Evolutionary conservation across 306 rosid species (phyloP).

Genomic region (Prunus kanzakura): DNA sequence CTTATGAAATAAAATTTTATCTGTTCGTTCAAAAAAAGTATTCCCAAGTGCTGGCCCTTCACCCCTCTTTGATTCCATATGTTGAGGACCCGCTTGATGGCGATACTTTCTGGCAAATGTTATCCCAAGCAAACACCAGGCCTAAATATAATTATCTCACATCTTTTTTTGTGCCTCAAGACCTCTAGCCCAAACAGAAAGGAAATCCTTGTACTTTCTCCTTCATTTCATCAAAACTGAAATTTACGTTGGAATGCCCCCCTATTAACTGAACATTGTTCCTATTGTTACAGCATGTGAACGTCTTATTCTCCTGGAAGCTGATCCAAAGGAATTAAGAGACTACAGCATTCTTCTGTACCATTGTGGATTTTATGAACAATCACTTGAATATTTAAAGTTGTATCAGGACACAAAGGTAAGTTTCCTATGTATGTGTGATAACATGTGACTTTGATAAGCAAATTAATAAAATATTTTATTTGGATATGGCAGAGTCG

Average conservation of each 20-base stretch:
- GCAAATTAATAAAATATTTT: not conserved
- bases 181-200: not conserved
- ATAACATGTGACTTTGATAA: not conserved
- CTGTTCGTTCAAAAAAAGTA: no score
- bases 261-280: not conserved
- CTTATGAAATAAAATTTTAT: no score
- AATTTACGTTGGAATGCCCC: not conserved
- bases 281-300: slow-evolving; percentile 68
- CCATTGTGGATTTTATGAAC: slow-evolving; percentile 76
- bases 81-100: not conserved
- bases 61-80: not conserved
- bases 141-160: not conserved
- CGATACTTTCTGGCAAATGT: not conserved
- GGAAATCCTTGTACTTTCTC: not conserved
- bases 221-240: not conserved
- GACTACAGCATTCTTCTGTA: slow-evolving; percentile 93
- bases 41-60: not conserved
- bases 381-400: slow-evolving; percentile 57
- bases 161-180: not conserved
- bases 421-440: slow-evolving; percentile 7
- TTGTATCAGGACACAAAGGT: slow-evolving; percentile 60
- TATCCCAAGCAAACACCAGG: not conserved
- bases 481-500: slow-evolving; percentile 41
- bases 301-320: slow-evolving; percentile 72
- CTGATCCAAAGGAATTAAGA: slow-evolving; percentile 66